Base-by-base conservation (phyloP, 495 filamentous ascomycete species). In the Terfezia boudieri region DNA sequence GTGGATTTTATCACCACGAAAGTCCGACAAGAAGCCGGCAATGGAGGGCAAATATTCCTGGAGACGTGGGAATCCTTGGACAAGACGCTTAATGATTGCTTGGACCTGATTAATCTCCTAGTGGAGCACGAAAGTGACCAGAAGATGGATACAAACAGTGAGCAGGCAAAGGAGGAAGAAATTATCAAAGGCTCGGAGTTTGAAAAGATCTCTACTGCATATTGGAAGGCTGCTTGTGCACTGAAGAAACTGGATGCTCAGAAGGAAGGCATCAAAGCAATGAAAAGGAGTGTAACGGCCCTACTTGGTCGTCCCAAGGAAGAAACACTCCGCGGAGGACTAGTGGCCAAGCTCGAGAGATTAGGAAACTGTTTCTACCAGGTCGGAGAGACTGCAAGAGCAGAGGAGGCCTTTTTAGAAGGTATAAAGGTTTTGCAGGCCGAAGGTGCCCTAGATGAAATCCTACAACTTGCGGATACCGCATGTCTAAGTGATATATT, bases 141-240 rank as follows among this genome's bases (percentile, higher is more conserved):
- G 17, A 14, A 46, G 17, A 20, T 14, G 12, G 41, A 46, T 46
- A 14, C 41, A 14, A 9, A 46, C 14, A 14, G 14, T 14, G 41
- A 46, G 41, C 14, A 46, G 1, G 41, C 12, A 46, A 32, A 32
- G 26, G 41, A 46, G 41, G 41, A 14, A 14, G 41, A 46, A 20
- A 20, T 4, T 5, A 46, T 4, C 41, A 46, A 46, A 20, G 41
- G 17, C 12, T 46, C 41, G 12, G 1, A 20, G 17, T 46, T 46
- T 20, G 62, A 62, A 46, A 65, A 62, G 32, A 52, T 65, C 22
- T 65, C 63, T 14, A 57, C 52, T n/a, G 59, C 57, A 16, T 65
- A 65, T 54, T 65, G 58, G 57, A 65, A 49, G 55, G 61, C 11
- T 55, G 57, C 37, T 51, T 65, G 36, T 53, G 64, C 11, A 60